Evolutionary conservation across 495 filamentous ascomycete genomes (phyloP).

Genomic region (Evernia prunastri): DNA sequence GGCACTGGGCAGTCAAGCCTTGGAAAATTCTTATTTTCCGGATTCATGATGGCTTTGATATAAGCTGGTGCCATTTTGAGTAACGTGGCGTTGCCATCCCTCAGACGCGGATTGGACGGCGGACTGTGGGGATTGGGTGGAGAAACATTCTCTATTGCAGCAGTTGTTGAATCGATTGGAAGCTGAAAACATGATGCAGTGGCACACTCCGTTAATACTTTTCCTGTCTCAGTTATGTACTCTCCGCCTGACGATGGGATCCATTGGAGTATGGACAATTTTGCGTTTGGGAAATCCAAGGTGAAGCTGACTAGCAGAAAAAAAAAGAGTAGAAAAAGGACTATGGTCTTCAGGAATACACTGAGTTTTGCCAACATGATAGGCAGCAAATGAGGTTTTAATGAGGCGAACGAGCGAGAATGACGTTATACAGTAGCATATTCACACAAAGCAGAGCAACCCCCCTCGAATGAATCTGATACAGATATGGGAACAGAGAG

Average conservation of each 20-base stretch:
- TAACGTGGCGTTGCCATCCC: slow-evolving; percentile 23
- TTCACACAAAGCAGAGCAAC: not conserved
- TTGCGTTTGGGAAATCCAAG: not conserved
- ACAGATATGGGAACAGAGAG: not conserved
- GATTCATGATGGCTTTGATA: slow-evolving; percentile 30
- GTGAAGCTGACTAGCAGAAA: not conserved
- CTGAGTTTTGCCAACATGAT: slow-evolving; percentile 1
- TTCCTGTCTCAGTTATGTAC: not conserved
- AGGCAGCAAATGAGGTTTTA: not conserved
- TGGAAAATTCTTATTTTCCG: slow-evolving; percentile 27
- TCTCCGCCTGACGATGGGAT: not conserved
- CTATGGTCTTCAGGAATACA: not conserved
- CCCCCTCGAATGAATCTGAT: not conserved
- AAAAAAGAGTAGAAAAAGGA: not conserved
- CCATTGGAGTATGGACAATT: not conserved
- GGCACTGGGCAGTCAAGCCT: slow-evolving; percentile 25
- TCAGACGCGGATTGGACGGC: not conserved
- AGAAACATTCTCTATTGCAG: not conserved
- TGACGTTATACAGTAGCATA: not conserved
- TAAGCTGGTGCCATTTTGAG: slow-evolving; percentile 26
- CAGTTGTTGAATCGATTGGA: not conserved
- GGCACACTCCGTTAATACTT: not conserved
- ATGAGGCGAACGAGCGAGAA: not conserved
- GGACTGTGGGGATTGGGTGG: not conserved
- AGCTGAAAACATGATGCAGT: not conserved